Evolutionary conservation across 106 monocot genomes (phyloP), one percentile per base, ranked within the genome.

Genomic region (Platanthera guangdongensis): DNA sequence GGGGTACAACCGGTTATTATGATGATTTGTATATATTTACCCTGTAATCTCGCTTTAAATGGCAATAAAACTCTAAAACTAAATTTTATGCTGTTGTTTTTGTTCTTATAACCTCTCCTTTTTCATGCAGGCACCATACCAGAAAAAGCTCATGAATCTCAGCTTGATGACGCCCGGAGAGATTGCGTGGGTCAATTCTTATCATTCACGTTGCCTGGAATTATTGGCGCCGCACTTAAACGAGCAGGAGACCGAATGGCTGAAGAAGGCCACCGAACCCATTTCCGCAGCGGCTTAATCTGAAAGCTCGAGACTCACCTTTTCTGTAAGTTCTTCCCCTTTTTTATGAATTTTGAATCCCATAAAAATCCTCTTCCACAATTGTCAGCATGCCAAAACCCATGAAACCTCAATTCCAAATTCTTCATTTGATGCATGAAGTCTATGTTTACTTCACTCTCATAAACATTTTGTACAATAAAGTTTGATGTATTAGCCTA

Each of bases 71-170:
- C 10, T 51, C 3, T 12, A 52, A 52, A 8, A 52, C 8, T 9
- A 52, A 9, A 9, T 1, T 9, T 12, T 8, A 52, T 12, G 12
- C 3, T 52, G 52, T 39, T 39, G 39, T 39, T 39, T 39, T 39
- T 39, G 39, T 39, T 39, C 39, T 39, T 39, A 39, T 39, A 39
- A 39, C 39, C 39, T 5, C 3, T 73, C 9, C 10, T 5, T 51
- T 9, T 9, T 21, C 32, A 45, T 80, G 45, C 80, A 95, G 95
- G 92, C 80, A 67, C 95, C 95, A 52, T 95, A 90, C 73, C 92
- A 95, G 83, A 88, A 79, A 45, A 95, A 95, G 75, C 67, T 95
- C 78, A 95, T 90, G 75, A 79, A 95, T 59, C 55, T 88, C 68
- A 76, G 59, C 52, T 57, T 81, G 78, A 57, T 92, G 82, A 84